These are phyloP conservation scores for Candida insectalens DNA, from an alignment of 805 yeast genomes.

Conservation along the genomic window DNA sequence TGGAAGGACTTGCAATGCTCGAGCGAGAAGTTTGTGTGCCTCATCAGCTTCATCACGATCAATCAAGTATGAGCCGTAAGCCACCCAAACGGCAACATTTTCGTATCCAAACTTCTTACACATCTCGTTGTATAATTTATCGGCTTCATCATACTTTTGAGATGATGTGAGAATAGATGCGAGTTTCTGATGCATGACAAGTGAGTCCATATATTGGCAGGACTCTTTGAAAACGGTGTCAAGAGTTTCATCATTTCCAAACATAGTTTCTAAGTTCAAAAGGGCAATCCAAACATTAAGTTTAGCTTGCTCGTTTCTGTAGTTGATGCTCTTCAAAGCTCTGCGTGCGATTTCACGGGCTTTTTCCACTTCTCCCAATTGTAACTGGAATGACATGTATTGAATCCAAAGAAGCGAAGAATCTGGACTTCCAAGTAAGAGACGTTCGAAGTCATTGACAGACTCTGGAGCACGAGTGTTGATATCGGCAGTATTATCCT, in stretches of 20 bases:
- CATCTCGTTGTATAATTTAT: slow-evolving; percentile 51
- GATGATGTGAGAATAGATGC: slow-evolving; percentile 67
- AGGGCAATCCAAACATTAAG: slow-evolving; percentile 93
- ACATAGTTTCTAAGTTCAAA: slow-evolving; percentile 86
- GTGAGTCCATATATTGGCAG: slow-evolving; percentile 86
- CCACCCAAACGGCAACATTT: slow-evolving; percentile 65
- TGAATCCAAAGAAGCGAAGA: slow-evolving; percentile 95
- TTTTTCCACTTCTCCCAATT: slow-evolving; percentile 85
- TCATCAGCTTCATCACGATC: slow-evolving; percentile 46
- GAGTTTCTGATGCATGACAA: slow-evolving; percentile 70
- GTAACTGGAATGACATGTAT: slow-evolving; percentile 96
- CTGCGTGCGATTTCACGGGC: slow-evolving; percentile 91
- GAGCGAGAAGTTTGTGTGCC: slow-evolving; percentile 67
- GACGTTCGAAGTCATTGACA: slow-evolving; percentile 81
- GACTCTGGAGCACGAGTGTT: slow-evolving; percentile 87
- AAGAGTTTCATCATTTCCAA: slow-evolving; percentile 77
- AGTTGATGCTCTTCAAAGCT: slow-evolving; percentile 82
- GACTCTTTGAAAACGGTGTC: slow-evolving; percentile 77
- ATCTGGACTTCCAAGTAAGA: slow-evolving; percentile 85
- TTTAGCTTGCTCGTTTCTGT: slow-evolving; percentile 88
- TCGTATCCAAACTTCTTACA: slow-evolving; percentile 73
- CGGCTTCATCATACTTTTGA: slow-evolving; percentile 65
- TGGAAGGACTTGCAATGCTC: slow-evolving; percentile 62
- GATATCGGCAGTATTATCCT: slow-evolving; percentile 80
- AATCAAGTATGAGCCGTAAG: slow-evolving; percentile 68